A percentile compares a stretch with the other conserved stretches of the same genome.
Evolutionary conservation across 805 yeast genomes (phyloP).

Genomic region (Tetrapisispora iriomotensis): DNA sequence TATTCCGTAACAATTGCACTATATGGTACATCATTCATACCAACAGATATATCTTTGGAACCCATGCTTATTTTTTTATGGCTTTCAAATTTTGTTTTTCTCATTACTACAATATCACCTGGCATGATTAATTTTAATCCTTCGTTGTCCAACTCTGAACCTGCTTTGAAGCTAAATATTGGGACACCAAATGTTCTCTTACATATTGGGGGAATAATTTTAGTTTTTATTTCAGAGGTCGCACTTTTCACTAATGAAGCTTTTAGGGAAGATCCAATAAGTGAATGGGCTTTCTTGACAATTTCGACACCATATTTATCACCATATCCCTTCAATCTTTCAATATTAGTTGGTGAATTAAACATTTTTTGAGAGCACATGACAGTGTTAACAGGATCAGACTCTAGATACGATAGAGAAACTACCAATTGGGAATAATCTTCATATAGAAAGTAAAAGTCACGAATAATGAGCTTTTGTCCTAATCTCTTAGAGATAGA

Average conservation of each 20-base stretch:
- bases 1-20: conserved; percentile 58
- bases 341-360: conserved; percentile 30
- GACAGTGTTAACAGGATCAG: conserved; percentile 43
- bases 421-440: conserved; percentile 62
- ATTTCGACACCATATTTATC: conserved; percentile 43
- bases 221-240: conserved; percentile 29
- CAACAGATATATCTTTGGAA: conserved; percentile 51
- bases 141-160: conserved; percentile 36
- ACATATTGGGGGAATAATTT: conserved; percentile 50
- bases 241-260: conserved; percentile 29
- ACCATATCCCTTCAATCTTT: conserved; percentile 37
- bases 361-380: conserved; percentile 19
- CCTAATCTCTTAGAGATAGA: conserved; percentile 48
- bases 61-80: conserved; percentile 38
- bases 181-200: conserved; percentile 56
- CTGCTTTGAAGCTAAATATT: conserved; percentile 42
- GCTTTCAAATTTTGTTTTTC: conserved; percentile 63
- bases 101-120: conserved; percentile 76
- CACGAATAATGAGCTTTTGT: conserved; percentile 39
- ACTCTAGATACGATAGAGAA: conserved; percentile 45
- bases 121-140: conserved; percentile 57
- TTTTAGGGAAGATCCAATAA: conserved; percentile 21
- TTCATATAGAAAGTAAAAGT: conserved; percentile 60
- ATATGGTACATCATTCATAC: conserved; percentile 41
- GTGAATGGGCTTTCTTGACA: conserved; percentile 35